phyloP scores from a whole-genome alignment of 306 rosid species.

The Lupinus albus region DNA sequence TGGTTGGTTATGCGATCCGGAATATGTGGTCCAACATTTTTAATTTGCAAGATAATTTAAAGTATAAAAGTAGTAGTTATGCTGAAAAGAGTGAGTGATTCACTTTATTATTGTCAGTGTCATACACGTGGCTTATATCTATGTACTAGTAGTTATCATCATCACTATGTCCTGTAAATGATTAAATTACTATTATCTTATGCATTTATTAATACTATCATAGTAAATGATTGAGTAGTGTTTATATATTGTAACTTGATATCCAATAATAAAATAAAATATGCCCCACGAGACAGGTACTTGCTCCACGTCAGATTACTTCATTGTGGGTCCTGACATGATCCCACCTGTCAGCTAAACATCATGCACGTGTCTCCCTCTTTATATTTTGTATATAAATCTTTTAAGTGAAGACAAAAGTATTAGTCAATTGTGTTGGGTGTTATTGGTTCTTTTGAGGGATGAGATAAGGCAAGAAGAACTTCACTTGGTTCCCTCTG shows the following conservation, averaged over 20 bases:
- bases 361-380: slow-evolving; percentile 35
- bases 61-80: slow-evolving; percentile 21
- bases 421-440: no score
- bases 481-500: background rate
- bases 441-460: background rate
- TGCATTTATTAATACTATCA: background rate
- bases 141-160: background rate
- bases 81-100: slow-evolving; percentile 36
- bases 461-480: background rate
- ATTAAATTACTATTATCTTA: background rate
- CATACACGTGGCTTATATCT: slow-evolving; percentile 34
- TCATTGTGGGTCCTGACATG: slow-evolving; percentile 24
- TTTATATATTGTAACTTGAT: background rate
- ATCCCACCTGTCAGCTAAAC: slow-evolving; percentile 6
- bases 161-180: slow-evolving; percentile 20
- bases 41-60: background rate
- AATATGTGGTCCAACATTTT: no score
- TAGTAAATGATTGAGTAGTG: background rate
- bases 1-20: no score
- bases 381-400: background rate
- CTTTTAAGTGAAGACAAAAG: no score
- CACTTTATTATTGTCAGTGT: slow-evolving; percentile 37
- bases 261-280: no score
- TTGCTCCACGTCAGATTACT: slow-evolving; percentile 20
- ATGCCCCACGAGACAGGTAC: slow-evolving; percentile 1